phyloP scores from a whole-genome alignment of 352 stramenopile genomes.

The Elongisporangium prolatum region DNA sequence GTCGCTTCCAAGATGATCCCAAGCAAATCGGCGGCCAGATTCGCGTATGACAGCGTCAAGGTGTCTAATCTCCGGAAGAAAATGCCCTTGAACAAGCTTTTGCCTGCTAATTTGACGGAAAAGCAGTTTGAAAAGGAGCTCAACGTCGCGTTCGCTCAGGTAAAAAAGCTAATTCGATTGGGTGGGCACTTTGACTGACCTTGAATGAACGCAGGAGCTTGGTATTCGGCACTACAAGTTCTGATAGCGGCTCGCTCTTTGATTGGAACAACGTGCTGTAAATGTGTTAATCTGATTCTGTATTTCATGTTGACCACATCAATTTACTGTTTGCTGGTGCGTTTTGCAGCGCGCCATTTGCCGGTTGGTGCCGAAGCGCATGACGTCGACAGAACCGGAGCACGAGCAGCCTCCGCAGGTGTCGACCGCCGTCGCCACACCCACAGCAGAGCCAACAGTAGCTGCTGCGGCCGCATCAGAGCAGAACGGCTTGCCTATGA shows the following conservation, averaged over 20 bases:
- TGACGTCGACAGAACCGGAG: not conserved
- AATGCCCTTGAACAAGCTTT: constrained; percentile 42
- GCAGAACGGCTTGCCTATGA: constrained; percentile 8
- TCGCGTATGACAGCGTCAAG: constrained; percentile 44
- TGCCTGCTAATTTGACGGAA: constrained; percentile 26
- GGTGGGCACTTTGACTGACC: not conserved
- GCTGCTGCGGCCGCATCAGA: constrained; percentile 5
- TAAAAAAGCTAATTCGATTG: not conserved
- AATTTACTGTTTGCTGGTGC: not conserved
- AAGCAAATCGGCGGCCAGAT: constrained; percentile 28
- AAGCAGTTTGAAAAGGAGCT: constrained; percentile 68
- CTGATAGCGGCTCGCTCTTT: not conserved
- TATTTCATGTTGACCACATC: not conserved
- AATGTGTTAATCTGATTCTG: not conserved
- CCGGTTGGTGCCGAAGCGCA: not conserved
- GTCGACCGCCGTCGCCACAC: not conserved
- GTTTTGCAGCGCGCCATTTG: not conserved
- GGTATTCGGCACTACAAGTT: not conserved
- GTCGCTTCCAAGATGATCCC: constrained; percentile 44
- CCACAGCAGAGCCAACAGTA: constrained; percentile 5
- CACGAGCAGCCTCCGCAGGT: not conserved
- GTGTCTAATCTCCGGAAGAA: constrained; percentile 56
- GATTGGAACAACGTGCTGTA: no score
- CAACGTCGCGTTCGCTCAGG: constrained; percentile 56
- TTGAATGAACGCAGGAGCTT: not conserved